Conservation (phyloP, 164 flowering plant species). For the Cinnamomum micranthum region DNA sequence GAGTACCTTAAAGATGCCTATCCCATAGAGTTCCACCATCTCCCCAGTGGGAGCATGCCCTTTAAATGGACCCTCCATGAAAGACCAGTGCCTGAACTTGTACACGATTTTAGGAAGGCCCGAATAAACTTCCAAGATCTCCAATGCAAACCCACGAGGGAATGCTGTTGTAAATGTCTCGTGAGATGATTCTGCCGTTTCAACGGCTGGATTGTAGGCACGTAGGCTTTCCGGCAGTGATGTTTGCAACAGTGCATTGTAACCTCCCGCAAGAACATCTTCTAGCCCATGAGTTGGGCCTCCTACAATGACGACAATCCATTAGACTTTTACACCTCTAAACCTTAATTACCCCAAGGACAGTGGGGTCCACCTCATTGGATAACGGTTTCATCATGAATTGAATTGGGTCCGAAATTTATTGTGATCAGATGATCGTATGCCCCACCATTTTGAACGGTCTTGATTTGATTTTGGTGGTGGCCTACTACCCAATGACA, state of each 20-base stretch:
- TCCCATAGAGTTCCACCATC: constrained; percentile 46
- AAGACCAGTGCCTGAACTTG: constrained; percentile 87
- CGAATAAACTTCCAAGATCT: constrained; percentile 55
- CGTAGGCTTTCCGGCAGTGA: constrained; percentile 44
- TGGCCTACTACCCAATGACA: too few species aligned
- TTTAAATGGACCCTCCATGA: constrained; percentile 78
- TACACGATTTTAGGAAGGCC: constrained; percentile 62
- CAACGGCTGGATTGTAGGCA: constrained; percentile 30
- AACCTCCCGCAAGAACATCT: constrained; percentile 48
- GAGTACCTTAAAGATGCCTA: constrained; percentile 42
- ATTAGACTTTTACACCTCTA: too few species aligned
- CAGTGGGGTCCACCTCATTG: too few species aligned
- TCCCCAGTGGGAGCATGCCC: constrained; percentile 73
- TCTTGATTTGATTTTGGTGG: too few species aligned
- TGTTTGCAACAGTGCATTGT: constrained; percentile 46
- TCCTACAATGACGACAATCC: too few species aligned
- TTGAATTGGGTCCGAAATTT: too few species aligned
- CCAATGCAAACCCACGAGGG: constrained; percentile 71
- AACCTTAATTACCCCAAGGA: too few species aligned
- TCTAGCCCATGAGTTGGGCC: neutral
- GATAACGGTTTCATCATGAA: too few species aligned
- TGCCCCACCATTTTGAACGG: too few species aligned
- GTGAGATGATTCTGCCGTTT: constrained; percentile 30
- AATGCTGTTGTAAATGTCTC: constrained; percentile 40
- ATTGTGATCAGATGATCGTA: too few species aligned